phyloP scores from a whole-genome alignment of 768 basidiomycete species.

The Tephrocybe sp. region DNA sequence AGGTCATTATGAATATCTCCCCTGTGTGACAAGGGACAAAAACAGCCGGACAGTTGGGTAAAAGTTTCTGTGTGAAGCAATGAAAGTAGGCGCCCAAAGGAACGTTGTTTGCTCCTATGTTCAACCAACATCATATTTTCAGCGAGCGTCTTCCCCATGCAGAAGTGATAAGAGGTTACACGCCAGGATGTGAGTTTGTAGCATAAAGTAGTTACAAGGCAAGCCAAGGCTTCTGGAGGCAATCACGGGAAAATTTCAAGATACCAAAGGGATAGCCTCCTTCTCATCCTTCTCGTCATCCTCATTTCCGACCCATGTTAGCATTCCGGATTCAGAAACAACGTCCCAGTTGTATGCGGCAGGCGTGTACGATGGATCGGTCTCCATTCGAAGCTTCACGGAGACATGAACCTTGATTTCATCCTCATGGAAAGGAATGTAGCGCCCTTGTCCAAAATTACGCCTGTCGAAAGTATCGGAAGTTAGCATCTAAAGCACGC shows the following conservation, averaged over 20 bases:
- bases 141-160: too few relatives aligned
- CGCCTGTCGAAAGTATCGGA: slow-evolving; percentile 16
- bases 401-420: slow-evolving; percentile 22
- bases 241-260: too few relatives aligned
- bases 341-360: slow-evolving; percentile 17
- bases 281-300: slow-evolving; percentile 2
- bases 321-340: slow-evolving; percentile 11
- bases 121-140: too few relatives aligned
- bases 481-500: background rate
- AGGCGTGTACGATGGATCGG: slow-evolving; percentile 6
- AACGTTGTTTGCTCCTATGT: too few relatives aligned
- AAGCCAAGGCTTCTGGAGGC: too few relatives aligned
- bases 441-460: slow-evolving; percentile 26
- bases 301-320: slow-evolving; percentile 13
- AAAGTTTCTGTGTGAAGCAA: too few relatives aligned
- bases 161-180: too few relatives aligned
- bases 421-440: slow-evolving; percentile 23
- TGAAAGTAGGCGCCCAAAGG: too few relatives aligned
- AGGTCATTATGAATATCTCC: too few relatives aligned
- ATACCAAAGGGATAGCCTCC: background rate
- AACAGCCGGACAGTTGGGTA: too few relatives aligned
- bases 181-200: background rate
- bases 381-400: slow-evolving; percentile 15
- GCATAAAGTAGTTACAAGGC: background rate
- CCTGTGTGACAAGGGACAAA: too few relatives aligned